phyloP scores from a whole-genome alignment of 495 filamentous ascomycete genomes.

The Bacidia gigantensis region DNA sequence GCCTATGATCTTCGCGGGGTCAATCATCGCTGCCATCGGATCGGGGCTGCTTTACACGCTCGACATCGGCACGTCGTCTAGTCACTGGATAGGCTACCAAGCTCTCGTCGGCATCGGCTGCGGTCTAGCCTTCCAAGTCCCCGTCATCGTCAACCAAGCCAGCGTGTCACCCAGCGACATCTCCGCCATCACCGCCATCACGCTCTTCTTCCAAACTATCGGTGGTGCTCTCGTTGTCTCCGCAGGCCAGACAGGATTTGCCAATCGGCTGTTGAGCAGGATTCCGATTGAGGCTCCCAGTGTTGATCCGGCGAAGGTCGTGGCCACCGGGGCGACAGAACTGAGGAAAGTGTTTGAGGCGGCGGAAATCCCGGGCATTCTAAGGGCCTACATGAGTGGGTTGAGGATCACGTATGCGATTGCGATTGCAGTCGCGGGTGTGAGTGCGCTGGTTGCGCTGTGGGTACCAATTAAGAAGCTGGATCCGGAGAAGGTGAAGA shows the following conservation, averaged over 20 bases:
- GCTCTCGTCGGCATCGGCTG: conserved; percentile 43
- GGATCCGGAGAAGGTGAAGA: not conserved
- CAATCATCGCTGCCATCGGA: conserved; percentile 36
- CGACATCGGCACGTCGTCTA: conserved; percentile 28
- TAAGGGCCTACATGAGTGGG: conserved; percentile 41
- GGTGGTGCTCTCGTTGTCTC: conserved; percentile 36
- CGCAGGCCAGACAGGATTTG: conserved; percentile 34
- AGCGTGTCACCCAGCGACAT: conserved; percentile 37
- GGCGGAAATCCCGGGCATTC: conserved; percentile 33
- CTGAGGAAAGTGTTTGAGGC: conserved; percentile 32
- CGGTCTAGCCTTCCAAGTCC: conserved; percentile 34
- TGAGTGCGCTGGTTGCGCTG: not conserved
- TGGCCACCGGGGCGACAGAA: conserved; percentile 38
- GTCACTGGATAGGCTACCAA: conserved; percentile 47
- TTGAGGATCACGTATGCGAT: not conserved
- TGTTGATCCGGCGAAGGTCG: conserved; percentile 28
- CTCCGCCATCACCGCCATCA: conserved; percentile 25
- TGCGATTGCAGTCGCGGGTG: not conserved
- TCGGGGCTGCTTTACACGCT: conserved; percentile 43
- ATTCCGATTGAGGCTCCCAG: conserved; percentile 27
- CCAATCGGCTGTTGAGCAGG: conserved; percentile 26
- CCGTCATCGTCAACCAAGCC: conserved; percentile 25
- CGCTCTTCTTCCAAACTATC: conserved; percentile 27
- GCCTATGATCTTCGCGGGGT: conserved; percentile 36
- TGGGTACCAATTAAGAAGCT: not conserved